These are phyloP conservation scores for Penium margaritaceum DNA, from an alignment of 139 green algal genomes.

Conservation along the genomic window DNA sequence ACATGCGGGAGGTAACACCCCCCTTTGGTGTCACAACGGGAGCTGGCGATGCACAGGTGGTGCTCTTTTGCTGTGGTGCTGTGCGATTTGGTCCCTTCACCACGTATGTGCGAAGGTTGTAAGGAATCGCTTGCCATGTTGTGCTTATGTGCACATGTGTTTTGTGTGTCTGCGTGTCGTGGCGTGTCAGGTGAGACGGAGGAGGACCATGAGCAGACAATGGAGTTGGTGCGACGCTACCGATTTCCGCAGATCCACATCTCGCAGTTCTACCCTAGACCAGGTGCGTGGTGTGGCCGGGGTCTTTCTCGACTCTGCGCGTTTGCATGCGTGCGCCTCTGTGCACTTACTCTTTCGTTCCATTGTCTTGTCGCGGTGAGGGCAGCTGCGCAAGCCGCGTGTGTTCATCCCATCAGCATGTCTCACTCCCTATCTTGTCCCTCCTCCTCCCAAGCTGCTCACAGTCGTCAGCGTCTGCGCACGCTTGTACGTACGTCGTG, in stretches of 20 bases:
- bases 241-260: conserved; percentile 76
- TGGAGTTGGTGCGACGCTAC: conserved; percentile 65
- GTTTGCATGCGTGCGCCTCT: neutral
- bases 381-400: too few relatives aligned
- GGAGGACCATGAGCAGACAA: conserved; percentile 65
- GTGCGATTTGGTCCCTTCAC: too few relatives aligned
- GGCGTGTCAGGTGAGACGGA: conserved; percentile 60
- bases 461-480: neutral
- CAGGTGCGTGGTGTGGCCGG: conserved; percentile 24
- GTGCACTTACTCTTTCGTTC: neutral
- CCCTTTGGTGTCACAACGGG: neutral
- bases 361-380: neutral
- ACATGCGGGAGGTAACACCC: neutral
- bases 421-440: too few relatives aligned
- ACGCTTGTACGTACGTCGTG: neutral
- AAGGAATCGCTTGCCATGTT: too few relatives aligned
- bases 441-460: too few relatives aligned
- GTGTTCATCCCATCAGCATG: too few relatives aligned
- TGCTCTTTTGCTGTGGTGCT: too few relatives aligned
- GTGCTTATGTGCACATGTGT: conserved; percentile 1
- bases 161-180: neutral
- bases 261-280: conserved; percentile 79
- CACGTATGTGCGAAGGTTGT: too few relatives aligned
- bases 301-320: neutral
- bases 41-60: neutral